These are phyloP conservation scores for Elsinoe ampelina DNA, from an alignment of 2,329 filamentous ascomycete species.

Conservation along the genomic window DNA sequence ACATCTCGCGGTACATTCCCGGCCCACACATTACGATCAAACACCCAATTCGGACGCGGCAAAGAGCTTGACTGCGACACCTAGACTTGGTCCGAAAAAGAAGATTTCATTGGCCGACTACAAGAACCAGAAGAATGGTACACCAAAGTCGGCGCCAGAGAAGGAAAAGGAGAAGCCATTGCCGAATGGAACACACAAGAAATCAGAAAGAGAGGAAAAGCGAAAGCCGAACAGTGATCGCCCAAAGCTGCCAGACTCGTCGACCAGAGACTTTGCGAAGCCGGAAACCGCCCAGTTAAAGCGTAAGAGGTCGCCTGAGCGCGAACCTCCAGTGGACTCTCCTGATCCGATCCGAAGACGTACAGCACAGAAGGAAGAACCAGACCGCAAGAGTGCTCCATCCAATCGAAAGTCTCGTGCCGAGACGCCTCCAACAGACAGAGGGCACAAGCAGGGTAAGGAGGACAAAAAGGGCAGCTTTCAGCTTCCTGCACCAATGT, in stretches of 20 bases:
- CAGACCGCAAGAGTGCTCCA: neutral
- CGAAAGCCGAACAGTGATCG: neutral
- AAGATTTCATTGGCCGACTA: conserved; percentile 55
- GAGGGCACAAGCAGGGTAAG: neutral
- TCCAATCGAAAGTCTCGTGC: neutral
- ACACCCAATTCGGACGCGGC: conserved; percentile 20
- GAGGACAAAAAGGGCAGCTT: conserved; percentile 1
- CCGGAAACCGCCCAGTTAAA: neutral
- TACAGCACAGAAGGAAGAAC: neutral
- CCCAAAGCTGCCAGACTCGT: neutral
- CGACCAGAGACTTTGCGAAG: neutral
- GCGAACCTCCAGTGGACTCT: neutral
- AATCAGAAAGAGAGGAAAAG: conserved; percentile 14
- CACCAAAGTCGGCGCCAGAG: conserved; percentile 21
- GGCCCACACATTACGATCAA: conserved; percentile 29
- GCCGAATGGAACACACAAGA: conserved; percentile 18
- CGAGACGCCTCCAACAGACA: neutral
- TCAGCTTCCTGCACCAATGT: conserved; percentile 14
- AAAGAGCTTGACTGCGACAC: conserved; percentile 32
- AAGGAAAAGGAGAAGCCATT: conserved; percentile 12
- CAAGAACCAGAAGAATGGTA: conserved; percentile 44
- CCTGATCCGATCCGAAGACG: neutral
- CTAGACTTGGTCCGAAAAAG: conserved; percentile 43
- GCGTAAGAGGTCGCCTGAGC: conserved; percentile 11
- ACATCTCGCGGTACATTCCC: conserved; percentile 14